A percentile compares a stretch with the other conserved stretches of the same genome.
Evolutionary conservation across 768 basidiomycete species (phyloP).

Genomic region (Pisolithus orientalis): DNA sequence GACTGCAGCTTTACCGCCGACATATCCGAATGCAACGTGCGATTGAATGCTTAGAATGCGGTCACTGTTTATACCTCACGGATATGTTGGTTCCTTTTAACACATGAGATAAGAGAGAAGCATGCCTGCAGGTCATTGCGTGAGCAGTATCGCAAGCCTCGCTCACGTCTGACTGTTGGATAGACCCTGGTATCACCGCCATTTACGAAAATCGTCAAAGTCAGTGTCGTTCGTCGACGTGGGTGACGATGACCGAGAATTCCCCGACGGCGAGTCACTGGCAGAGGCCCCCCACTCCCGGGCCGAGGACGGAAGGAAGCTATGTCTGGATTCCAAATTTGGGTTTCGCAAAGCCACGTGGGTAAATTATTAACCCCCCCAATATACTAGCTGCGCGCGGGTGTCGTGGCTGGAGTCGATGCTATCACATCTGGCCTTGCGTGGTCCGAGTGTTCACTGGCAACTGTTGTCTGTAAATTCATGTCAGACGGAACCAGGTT

Average conservation of each 20-base stretch:
- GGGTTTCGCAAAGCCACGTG: no score
- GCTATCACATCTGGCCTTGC: neutral
- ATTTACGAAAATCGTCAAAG: neutral
- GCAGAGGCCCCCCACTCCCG: no score
- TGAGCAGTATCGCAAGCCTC: neutral
- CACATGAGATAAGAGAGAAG: neutral
- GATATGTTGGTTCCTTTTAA: neutral
- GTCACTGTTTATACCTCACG: constrained; percentile 20
- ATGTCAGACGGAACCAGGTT: constrained; percentile 64
- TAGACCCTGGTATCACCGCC: neutral
- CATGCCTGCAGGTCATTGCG: constrained; percentile 6
- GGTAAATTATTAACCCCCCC: no score
- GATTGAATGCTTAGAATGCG: constrained; percentile 88
- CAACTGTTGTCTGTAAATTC: constrained; percentile 1
- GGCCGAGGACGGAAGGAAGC: no score
- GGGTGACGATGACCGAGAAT: neutral
- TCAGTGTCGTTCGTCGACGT: no score
- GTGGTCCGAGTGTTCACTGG: neutral
- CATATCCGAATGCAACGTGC: constrained; percentile 91
- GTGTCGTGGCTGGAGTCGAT: neutral
- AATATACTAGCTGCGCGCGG: no score
- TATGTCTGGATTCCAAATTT: no score
- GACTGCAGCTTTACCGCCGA: constrained; percentile 77
- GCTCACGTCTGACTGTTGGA: neutral
- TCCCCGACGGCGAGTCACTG: neutral